Percentiles rank a stretch among this genome's conserved stretches.
Conservation (phyloP, 441 rosid species). For the Kokia cookei region DNA sequence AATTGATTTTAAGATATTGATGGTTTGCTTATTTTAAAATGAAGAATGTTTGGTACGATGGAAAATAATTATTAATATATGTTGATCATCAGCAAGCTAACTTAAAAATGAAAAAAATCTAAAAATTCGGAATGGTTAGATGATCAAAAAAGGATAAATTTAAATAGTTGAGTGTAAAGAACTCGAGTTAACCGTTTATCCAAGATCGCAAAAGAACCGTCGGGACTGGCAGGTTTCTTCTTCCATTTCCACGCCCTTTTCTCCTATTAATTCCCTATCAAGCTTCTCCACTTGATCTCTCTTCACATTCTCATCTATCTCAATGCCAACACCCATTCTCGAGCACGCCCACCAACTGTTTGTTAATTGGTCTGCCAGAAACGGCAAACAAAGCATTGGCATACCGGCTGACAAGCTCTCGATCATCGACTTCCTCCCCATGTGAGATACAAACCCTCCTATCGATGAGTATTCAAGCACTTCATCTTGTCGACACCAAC, state of each 20-base stretch:
- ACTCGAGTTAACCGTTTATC: slow-evolving; percentile 3
- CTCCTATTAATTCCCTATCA: slow-evolving; percentile 25
- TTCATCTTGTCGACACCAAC: slow-evolving; percentile 32
- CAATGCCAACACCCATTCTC: slow-evolving; percentile 27
- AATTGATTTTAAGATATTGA: too few relatives aligned
- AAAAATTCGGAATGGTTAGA: too few relatives aligned
- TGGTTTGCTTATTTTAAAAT: too few relatives aligned
- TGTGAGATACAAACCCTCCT: slow-evolving; percentile 29
- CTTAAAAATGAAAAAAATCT: too few relatives aligned
- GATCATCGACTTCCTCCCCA: slow-evolving; percentile 33
- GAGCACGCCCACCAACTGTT: slow-evolving; percentile 18
- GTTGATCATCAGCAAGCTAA: too few relatives aligned
- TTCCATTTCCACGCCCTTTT: slow-evolving; percentile 15
- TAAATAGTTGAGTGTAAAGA: neutral
- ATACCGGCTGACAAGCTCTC: slow-evolving; percentile 22
- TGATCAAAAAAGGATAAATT: too few relatives aligned
- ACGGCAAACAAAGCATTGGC: slow-evolving; percentile 30
- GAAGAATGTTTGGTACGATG: too few relatives aligned
- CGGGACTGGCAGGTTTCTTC: slow-evolving; percentile 6
- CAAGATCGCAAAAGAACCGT: slow-evolving; percentile 26
- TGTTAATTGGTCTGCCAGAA: slow-evolving; percentile 21
- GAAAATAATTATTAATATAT: too few relatives aligned
- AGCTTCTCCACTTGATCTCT: slow-evolving; percentile 24
- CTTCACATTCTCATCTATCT: slow-evolving; percentile 18
- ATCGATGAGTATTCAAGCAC: slow-evolving; percentile 24